Percentiles rank a stretch among this genome's conserved stretches.
Conservation (phyloP, 163 green algal species). For the Trebouxiophyceae sp. region DNA sequence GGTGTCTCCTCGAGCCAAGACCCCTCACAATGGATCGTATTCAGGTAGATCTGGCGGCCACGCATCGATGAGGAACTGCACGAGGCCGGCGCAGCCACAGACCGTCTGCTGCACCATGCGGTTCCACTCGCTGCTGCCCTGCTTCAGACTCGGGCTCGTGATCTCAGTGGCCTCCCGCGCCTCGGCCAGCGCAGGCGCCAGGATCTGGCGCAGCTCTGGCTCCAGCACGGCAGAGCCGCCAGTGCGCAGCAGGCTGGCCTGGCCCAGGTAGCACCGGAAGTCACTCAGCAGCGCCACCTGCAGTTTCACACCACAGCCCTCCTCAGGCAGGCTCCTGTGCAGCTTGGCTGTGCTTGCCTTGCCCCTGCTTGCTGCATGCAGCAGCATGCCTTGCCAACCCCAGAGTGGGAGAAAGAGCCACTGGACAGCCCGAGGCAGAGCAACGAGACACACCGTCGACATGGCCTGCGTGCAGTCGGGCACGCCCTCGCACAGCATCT, state of each 20-base stretch:
- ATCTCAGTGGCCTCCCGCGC: neutral
- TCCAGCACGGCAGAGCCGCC: neutral
- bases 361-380: neutral
- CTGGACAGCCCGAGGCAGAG: neutral
- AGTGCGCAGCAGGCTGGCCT: neutral
- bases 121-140: constrained; percentile 6
- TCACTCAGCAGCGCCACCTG: neutral
- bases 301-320: neutral
- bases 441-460: neutral
- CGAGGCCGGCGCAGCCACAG: constrained; percentile 18
- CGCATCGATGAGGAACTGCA: constrained; percentile 24
- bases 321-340: neutral
- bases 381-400: neutral
- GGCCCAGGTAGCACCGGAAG: neutral
- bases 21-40: no score
- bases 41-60: constrained; percentile 27
- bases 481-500: neutral
- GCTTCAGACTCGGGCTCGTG: no score
- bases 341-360: neutral
- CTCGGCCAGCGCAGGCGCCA: neutral
- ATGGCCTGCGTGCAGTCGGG: neutral
- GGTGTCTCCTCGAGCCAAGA: no score
- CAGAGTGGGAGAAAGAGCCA: no score
- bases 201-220: neutral
- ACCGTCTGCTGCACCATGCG: constrained; percentile 11